Conservation (phyloP, 805 yeast species). For the Groenewaldozyma tartarivorans region DNA sequence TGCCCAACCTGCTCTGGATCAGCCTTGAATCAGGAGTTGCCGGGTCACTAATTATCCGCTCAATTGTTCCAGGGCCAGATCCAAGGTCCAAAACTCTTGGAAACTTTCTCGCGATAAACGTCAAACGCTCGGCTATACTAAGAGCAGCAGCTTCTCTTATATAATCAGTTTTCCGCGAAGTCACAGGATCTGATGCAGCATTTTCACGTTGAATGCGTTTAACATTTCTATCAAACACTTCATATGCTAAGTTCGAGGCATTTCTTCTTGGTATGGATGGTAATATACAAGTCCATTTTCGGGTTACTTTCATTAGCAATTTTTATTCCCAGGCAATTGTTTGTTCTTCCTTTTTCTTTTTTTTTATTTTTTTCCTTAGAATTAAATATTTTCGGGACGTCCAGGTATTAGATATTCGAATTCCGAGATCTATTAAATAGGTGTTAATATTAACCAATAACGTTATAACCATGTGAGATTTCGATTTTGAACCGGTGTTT, state of each 20-base stretch:
- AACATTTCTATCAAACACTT: constrained; percentile 54
- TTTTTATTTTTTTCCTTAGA: no score
- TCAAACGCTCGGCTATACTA: constrained; percentile 64
- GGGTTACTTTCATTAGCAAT: no score
- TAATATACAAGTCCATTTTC: no score
- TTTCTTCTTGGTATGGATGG: no score
- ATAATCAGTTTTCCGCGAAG: constrained; percentile 55
- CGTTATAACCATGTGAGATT: no score
- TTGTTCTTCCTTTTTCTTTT: no score
- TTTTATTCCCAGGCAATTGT: no score
- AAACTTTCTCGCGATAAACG: constrained; percentile 60
- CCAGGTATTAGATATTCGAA: no score
- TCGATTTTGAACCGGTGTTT: no score
- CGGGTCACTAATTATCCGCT: constrained; percentile 33
- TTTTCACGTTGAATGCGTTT: constrained; percentile 53
- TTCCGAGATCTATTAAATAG: no score
- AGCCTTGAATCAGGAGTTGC: constrained; percentile 38
- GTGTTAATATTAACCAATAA: no score
- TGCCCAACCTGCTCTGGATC: constrained; percentile 44
- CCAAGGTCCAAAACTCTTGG: constrained; percentile 62
- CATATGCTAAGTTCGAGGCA: constrained; percentile 20
- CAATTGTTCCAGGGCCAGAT: constrained; percentile 57
- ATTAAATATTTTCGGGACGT: no score
- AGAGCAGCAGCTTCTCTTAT: constrained; percentile 64
- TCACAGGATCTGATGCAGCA: constrained; percentile 38